Evolutionary conservation across 2,329 filamentous ascomycete genomes (phyloP).

Genomic region (Colletotrichum tofieldiae): DNA sequence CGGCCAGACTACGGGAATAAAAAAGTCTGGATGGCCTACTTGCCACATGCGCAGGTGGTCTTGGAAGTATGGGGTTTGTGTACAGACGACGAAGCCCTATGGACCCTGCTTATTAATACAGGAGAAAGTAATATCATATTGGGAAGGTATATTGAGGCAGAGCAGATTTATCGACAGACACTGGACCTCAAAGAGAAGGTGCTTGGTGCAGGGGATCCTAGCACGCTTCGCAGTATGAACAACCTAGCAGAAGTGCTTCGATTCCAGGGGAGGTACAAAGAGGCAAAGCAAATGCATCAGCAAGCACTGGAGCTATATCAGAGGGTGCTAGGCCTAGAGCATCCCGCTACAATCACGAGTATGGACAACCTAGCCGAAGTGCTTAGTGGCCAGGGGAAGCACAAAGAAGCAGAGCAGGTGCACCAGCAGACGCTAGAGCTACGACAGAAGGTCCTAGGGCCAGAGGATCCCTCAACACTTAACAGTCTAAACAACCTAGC

Average conservation of each 20-base stretch:
- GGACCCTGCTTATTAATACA: background rate
- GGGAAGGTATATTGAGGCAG: slow-evolving; percentile 43
- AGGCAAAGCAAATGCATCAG: slow-evolving; percentile 43
- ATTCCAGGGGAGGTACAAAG: slow-evolving; percentile 34
- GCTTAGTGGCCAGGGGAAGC: rapidly evolving
- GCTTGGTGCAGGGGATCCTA: slow-evolving; percentile 40
- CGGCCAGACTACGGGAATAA: slow-evolving; percentile 41
- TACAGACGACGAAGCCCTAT: background rate
- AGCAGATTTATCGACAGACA: slow-evolving; percentile 36
- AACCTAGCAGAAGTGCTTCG: slow-evolving; percentile 35
- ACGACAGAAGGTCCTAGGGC: slow-evolving; percentile 37
- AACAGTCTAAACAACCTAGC: slow-evolving; percentile 37
- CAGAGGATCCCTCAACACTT: slow-evolving; percentile 41
- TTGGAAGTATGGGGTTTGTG: slow-evolving; percentile 18
- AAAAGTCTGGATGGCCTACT: slow-evolving; percentile 46
- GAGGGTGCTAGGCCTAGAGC: slow-evolving; percentile 40
- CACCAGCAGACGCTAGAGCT: slow-evolving; percentile 37
- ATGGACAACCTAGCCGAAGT: slow-evolving; percentile 41
- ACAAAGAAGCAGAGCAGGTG: slow-evolving; percentile 44
- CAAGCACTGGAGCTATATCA: slow-evolving; percentile 37
- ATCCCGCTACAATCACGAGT: slow-evolving; percentile 32
- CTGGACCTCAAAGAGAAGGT: slow-evolving; percentile 39
- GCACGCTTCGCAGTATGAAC: slow-evolving; percentile 41
- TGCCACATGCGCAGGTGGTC: slow-evolving; percentile 45
- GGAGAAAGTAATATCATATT: background rate